phyloP scores from a whole-genome alignment of 768 basidiomycete genomes.

The Aureoboletus auriporus region DNA sequence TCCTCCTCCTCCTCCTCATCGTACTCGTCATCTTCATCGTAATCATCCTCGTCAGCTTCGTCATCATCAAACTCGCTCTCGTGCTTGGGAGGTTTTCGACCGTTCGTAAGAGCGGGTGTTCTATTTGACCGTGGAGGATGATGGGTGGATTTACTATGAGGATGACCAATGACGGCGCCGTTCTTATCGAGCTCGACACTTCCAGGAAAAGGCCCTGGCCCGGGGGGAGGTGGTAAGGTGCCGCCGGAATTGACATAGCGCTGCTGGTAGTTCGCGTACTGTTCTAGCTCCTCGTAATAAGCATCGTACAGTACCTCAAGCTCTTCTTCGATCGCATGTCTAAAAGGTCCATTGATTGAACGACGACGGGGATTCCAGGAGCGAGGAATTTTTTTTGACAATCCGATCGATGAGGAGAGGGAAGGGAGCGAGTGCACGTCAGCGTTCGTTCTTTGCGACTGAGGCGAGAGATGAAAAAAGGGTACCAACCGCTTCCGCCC shows the following conservation, averaged over 20 bases:
- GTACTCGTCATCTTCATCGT: constrained; percentile 53
- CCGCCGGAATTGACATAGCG: constrained; percentile 90
- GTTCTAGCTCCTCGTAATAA: constrained; percentile 99
- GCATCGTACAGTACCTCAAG: constrained; percentile 99
- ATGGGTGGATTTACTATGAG: constrained; percentile 29
- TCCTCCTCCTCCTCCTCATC: constrained; percentile 64
- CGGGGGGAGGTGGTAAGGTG: constrained; percentile 86
- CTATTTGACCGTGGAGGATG: constrained; percentile 39
- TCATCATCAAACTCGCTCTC: constrained; percentile 69
- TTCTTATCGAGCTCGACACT: constrained; percentile 95
- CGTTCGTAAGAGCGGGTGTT: constrained; percentile 31
- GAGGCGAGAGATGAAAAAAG: constrained; percentile 25
- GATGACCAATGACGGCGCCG: constrained; percentile 57
- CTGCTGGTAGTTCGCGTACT: constrained; percentile 98
- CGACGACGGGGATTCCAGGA: constrained; percentile 9
- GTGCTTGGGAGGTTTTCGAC: constrained; percentile 43
- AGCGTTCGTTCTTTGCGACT: constrained; percentile 14
- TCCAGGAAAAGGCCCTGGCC: constrained; percentile 97
- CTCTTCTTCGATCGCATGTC: constrained; percentile 98
- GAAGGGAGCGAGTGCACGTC: constrained; percentile 16
- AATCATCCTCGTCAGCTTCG: constrained; percentile 52
- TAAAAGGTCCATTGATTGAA: constrained; percentile 31
- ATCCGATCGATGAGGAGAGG: constrained; percentile 17
- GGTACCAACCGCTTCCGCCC: constrained; percentile 87
- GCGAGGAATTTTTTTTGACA: constrained; percentile 13